Base-by-base conservation (phyloP, 148 eudicot genomes). In the Pouteria glomerata region DNA sequence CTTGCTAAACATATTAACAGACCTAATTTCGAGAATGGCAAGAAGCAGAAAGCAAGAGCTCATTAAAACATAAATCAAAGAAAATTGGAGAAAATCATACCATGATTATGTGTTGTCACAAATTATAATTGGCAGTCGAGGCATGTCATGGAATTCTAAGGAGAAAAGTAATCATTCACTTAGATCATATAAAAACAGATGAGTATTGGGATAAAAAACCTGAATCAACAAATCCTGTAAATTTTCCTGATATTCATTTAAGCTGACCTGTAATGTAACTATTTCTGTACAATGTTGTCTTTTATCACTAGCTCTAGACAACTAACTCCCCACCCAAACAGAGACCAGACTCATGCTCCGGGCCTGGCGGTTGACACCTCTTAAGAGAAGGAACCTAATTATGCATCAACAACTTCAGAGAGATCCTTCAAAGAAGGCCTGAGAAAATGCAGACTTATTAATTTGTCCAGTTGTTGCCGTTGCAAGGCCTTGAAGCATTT, bases 401-500 rank as follows among this genome's bases (percentile, higher is more conserved):
- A n/a, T n/a, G n/a, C 1, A 42, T 26, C 53, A 42, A 63, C 33
- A 42, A 41, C 19, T 61, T 37, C 24, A 72, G n/a, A 57, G 39
- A 57, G 67, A 56, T 29, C 74, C 69, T 68, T 76, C 84, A 53
- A 78, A 78, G 45, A 74, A 68, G 34, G 71, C 76, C 30, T 57
- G 76, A 60, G 44, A 35, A 35, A 55, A 8, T 3, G 68, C 19
- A n/a, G 73, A 61, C 66, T 78, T 82, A 4, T 78, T 71, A 41
- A 26, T 74, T 63, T 73, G 74, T 8, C 74, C 70, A 13, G 83
- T 64, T 21, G 83, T 64, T 21, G 76, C 85, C 26, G 81, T 66
- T 21, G 83, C 58, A 15, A 90, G 90, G 48, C 93, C 86, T 29
- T 80, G 77, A 14, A 90, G 83, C 85, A 88, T 78, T 24, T 74